Conservation (phyloP, 495 filamentous ascomycete species). For the Haplographium delicatum region DNA sequence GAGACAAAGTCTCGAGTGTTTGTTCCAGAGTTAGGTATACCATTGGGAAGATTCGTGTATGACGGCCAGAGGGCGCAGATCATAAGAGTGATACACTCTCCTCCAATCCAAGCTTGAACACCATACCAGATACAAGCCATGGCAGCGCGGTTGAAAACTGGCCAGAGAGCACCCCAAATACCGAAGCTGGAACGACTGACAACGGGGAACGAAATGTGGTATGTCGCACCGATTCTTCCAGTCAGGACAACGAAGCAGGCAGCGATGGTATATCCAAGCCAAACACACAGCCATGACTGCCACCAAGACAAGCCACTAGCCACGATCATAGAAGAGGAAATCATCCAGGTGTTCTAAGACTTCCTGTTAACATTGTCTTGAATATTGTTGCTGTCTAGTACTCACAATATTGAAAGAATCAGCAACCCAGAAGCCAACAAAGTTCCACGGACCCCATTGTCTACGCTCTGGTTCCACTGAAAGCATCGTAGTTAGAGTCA, state of each 20-base stretch:
- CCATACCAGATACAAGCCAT: conserved; percentile 90
- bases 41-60: conserved; percentile 59
- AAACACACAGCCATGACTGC: conserved; percentile 90
- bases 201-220: conserved; percentile 86
- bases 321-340: conserved; percentile 75
- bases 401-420: conserved; percentile 88
- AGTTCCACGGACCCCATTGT: conserved; percentile 86
- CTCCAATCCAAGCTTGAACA: conserved; percentile 82
- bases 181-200: conserved; percentile 71
- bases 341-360: conserved; percentile 99
- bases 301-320: conserved; percentile 78
- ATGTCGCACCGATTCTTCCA: conserved; percentile 83
- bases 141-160: conserved; percentile 81
- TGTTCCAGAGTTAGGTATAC: conserved; percentile 64
- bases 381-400: too few relatives aligned
- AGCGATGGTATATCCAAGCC: conserved; percentile 77
- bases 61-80: conserved; percentile 75
- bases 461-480: conserved; percentile 74
- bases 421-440: conserved; percentile 86
- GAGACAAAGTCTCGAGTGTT: conserved; percentile 69
- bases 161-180: conserved; percentile 86
- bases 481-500: not conserved
- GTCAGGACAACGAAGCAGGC: conserved; percentile 70
- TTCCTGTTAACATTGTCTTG: too few relatives aligned
- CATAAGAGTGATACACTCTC: conserved; percentile 76